These are phyloP conservation scores for Quercus tomentella DNA, from an alignment of 331 rosid genomes.

Conservation along the genomic window DNA sequence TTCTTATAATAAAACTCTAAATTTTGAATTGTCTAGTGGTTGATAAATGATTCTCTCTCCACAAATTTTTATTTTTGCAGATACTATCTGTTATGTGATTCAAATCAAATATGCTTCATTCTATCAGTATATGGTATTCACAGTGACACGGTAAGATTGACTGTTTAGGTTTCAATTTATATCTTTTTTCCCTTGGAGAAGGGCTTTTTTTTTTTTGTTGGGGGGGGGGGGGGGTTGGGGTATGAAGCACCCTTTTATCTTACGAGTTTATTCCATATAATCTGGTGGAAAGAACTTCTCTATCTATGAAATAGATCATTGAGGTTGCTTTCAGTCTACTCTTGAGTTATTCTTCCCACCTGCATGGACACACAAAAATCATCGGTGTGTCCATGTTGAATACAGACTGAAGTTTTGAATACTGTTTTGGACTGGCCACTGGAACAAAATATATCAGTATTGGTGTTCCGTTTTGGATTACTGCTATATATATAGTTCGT, in stretches of 20 bases:
- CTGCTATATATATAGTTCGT: too few relatives aligned
- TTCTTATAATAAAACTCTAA: neutral
- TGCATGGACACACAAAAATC: too few relatives aligned
- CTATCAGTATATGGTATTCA: slow-evolving; percentile 75
- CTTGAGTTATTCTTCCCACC: neutral
- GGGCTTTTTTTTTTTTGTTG: neutral
- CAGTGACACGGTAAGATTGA: slow-evolving; percentile 58
- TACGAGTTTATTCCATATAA: neutral
- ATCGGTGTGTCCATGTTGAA: too few relatives aligned
- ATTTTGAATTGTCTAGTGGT: neutral
- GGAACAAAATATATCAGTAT: too few relatives aligned
- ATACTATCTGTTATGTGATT: slow-evolving; percentile 78
- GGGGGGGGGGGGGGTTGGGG: neutral
- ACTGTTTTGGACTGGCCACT: too few relatives aligned
- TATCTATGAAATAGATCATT: too few relatives aligned
- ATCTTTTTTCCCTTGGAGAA: neutral
- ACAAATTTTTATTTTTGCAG: slow-evolving; percentile 40
- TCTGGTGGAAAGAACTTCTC: neutral
- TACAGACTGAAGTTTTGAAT: too few relatives aligned
- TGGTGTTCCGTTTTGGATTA: too few relatives aligned
- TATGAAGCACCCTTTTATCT: neutral
- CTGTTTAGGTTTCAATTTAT: slow-evolving; percentile 14
- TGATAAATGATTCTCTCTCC: neutral
- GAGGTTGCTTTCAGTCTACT: neutral
- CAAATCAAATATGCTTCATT: slow-evolving; percentile 68